Conservation (phyloP, 177 flowering plant species). For the Tripterygium wilfordii region DNA sequence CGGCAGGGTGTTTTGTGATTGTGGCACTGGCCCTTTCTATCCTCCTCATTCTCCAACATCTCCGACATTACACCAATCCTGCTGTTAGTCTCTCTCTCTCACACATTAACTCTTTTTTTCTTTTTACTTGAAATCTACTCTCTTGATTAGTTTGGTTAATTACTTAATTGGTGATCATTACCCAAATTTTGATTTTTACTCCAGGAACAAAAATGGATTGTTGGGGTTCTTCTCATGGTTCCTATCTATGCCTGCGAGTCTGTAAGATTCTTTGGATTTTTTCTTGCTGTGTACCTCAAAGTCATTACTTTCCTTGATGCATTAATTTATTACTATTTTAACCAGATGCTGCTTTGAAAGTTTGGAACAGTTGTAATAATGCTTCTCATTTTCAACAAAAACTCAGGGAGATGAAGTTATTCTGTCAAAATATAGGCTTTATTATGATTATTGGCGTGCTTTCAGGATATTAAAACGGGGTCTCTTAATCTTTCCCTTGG, state of each 20-base stretch:
- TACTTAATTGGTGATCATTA: background rate
- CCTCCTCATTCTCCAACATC: constrained; percentile 64
- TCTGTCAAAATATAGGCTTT: too few relatives aligned
- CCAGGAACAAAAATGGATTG: constrained; percentile 94
- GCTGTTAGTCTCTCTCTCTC: constrained; percentile 37
- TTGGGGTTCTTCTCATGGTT: constrained; percentile 77
- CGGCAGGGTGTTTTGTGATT: constrained; percentile 47
- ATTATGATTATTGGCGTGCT: too few relatives aligned
- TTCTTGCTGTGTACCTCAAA: background rate
- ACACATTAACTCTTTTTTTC: background rate
- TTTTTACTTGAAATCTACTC: background rate
- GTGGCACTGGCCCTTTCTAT: constrained; percentile 55
- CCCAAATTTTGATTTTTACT: constrained; percentile 2
- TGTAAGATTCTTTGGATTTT: constrained; percentile 35
- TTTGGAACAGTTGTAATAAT: too few relatives aligned
- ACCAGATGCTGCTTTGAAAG: too few relatives aligned
- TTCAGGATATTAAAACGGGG: too few relatives aligned
- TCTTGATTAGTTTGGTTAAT: background rate
- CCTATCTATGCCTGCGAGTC: constrained; percentile 83
- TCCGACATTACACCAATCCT: constrained; percentile 76
- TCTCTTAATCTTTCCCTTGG: too few relatives aligned
- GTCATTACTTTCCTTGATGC: too few relatives aligned
- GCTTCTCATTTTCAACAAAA: too few relatives aligned
- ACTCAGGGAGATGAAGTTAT: too few relatives aligned
- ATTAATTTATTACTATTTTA: too few relatives aligned